Conservation (phyloP, 352 stramenopile species). For the Aphanomyces stellatus region DNA sequence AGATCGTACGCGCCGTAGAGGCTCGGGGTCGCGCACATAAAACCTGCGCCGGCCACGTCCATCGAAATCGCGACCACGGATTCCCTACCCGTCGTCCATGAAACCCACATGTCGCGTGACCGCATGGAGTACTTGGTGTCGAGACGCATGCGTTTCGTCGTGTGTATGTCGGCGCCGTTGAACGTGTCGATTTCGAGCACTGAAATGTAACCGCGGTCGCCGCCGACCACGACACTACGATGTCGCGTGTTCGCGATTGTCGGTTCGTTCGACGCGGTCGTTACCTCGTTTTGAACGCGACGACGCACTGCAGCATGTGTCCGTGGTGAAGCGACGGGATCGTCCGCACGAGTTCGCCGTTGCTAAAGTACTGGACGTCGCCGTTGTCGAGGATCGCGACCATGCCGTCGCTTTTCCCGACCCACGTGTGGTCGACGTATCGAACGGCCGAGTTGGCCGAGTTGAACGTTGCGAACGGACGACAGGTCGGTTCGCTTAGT, state of each 20-base stretch:
- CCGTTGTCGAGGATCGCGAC: conserved; percentile 61
- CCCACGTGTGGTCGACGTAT: conserved; percentile 66
- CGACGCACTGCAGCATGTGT: conserved; percentile 6
- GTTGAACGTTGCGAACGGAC: conserved; percentile 62
- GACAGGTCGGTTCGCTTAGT: conserved; percentile 62
- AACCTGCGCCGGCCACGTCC: conserved; percentile 36
- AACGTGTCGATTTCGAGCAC: conserved; percentile 54
- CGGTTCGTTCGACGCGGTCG: no score
- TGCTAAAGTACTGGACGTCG: conserved; percentile 64
- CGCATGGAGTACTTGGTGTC: conserved; percentile 32
- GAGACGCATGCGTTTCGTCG: conserved; percentile 51
- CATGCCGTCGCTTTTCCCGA: conserved; percentile 46
- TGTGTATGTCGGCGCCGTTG: conserved; percentile 59
- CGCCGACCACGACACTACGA: conserved; percentile 41
- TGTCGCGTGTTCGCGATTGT: no score
- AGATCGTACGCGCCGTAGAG: conserved; percentile 62
- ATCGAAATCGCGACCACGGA: conserved; percentile 36
- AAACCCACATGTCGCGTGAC: background rate
- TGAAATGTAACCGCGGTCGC: conserved; percentile 45
- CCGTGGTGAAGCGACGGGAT: conserved; percentile 47
- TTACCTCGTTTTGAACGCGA: conserved; percentile 5
- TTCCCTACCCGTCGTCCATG: conserved; percentile 34
- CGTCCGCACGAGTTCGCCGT: conserved; percentile 63
- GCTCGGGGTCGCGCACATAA: conserved; percentile 54
- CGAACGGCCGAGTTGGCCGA: conserved; percentile 25